Evolutionary conservation across 2,329 filamentous ascomycete species (phyloP).

Genomic region (Ascochyta viciae-villosae): DNA sequence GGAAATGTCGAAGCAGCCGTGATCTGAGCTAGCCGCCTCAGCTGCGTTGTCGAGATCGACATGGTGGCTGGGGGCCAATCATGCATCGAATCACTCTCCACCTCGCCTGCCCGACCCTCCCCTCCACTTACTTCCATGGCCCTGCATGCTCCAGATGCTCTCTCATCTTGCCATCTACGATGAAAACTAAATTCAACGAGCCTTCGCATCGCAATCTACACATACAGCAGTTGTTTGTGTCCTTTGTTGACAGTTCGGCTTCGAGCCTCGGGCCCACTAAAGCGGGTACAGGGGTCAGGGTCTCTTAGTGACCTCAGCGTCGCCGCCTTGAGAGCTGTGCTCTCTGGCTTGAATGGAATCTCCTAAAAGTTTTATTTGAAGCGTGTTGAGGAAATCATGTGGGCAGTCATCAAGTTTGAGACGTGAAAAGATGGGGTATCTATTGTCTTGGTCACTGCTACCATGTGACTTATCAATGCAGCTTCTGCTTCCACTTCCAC

Average conservation of each 20-base stretch:
- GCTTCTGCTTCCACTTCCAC: background rate
- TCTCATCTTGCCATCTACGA: background rate
- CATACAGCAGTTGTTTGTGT: background rate
- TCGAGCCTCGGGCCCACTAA: conserved; percentile 5
- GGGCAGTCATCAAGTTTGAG: background rate
- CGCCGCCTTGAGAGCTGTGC: conserved; percentile 1
- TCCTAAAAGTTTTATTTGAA: too few relatives aligned
- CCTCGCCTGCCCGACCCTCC: conserved; percentile 1
- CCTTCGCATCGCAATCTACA: background rate
- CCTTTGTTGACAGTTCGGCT: conserved; percentile 11
- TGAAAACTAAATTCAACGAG: background rate
- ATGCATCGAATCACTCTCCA: background rate
- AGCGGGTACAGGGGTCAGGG: conserved; percentile 12
- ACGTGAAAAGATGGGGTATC: conserved; percentile 1
- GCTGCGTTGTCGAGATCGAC: conserved; percentile 14
- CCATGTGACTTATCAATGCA: conserved; percentile 5
- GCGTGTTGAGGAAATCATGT: background rate
- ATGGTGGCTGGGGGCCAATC: conserved; percentile 16
- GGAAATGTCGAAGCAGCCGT: conserved; percentile 2
- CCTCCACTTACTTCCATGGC: background rate
- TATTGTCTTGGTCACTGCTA: conserved; percentile 1
- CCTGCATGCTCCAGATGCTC: background rate
- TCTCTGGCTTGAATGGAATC: too few relatives aligned
- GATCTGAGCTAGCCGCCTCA: conserved; percentile 16
- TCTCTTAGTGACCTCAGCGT: conserved; percentile 2